Percentiles rank a stretch among this genome's conserved stretches.
Evolutionary conservation across 2,329 filamentous ascomycete species (phyloP).

Genomic region (Pseudogymnoascus sp.): DNA sequence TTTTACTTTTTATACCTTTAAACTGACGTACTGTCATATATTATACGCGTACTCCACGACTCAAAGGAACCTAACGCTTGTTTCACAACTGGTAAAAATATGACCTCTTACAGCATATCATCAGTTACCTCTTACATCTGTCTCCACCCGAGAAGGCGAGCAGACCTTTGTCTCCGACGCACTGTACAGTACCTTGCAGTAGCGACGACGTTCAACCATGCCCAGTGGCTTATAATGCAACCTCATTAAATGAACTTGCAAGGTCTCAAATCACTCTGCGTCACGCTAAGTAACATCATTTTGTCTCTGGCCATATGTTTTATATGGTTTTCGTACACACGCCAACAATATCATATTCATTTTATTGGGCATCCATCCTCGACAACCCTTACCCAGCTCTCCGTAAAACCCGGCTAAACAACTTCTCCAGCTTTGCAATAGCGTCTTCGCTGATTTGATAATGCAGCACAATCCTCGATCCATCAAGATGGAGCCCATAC

Average conservation of each 20-base stretch:
- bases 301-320: neutral
- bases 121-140: neutral
- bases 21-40: neutral
- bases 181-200: neutral
- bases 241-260: neutral
- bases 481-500: conserved; percentile 48
- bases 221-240: neutral
- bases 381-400: conserved; percentile 11
- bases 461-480: conserved; percentile 58
- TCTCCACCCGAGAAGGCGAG: neutral
- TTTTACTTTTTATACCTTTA: neutral
- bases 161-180: neutral
- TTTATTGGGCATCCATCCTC: neutral
- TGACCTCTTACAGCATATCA: neutral
- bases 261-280: neutral
- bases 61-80: neutral
- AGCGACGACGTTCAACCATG: neutral
- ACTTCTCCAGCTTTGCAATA: conserved; percentile 38
- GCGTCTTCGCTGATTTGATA: conserved; percentile 61
- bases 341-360: neutral
- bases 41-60: no score
- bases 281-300: neutral
- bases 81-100: neutral
- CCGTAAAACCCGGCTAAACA: conserved; percentile 33
- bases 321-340: no score